These are phyloP conservation scores for Rutstroemia sp. DNA, from an alignment of 2,329 filamentous ascomycete genomes.

Conservation along the genomic window DNA sequence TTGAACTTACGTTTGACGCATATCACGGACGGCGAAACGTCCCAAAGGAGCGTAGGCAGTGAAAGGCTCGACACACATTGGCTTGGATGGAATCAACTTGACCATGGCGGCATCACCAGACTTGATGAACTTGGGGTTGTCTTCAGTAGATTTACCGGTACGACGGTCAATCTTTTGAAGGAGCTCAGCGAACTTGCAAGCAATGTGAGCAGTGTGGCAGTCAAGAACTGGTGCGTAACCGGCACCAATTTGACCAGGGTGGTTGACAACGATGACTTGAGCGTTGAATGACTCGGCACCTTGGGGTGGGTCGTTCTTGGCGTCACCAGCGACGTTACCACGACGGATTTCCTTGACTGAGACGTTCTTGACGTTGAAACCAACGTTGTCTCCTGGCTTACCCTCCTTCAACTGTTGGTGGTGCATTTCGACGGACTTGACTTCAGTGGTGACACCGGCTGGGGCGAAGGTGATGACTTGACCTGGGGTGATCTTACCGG, in stretches of 20 bases:
- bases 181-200: slow-evolving; percentile 99
- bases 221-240: slow-evolving; percentile 99
- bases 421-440: slow-evolving; percentile 99
- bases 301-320: slow-evolving; percentile 96
- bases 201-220: slow-evolving; percentile 99
- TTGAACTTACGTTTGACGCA: slow-evolving; percentile 1
- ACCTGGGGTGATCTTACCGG: slow-evolving; percentile 84
- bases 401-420: slow-evolving; percentile 97
- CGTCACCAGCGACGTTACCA: slow-evolving; percentile 99
- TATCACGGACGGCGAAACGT: slow-evolving; percentile 79
- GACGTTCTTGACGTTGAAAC: slow-evolving; percentile 99
- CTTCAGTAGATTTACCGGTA: slow-evolving; percentile 96
- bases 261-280: slow-evolving; percentile 99
- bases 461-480: slow-evolving; percentile 99
- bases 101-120: slow-evolving; percentile 99
- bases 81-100: slow-evolving; percentile 99
- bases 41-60: slow-evolving; percentile 98
- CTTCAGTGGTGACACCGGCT: slow-evolving; percentile 99
- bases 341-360: slow-evolving; percentile 99
- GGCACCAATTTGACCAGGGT: slow-evolving; percentile 98
- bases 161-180: slow-evolving; percentile 99
- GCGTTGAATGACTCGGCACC: slow-evolving; percentile 94
- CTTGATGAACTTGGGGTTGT: slow-evolving; percentile 99
- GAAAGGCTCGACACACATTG: slow-evolving; percentile 99
- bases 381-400: slow-evolving; percentile 99